phyloP scores from a whole-genome alignment of 306 rosid species.

The Malus fusca region DNA sequence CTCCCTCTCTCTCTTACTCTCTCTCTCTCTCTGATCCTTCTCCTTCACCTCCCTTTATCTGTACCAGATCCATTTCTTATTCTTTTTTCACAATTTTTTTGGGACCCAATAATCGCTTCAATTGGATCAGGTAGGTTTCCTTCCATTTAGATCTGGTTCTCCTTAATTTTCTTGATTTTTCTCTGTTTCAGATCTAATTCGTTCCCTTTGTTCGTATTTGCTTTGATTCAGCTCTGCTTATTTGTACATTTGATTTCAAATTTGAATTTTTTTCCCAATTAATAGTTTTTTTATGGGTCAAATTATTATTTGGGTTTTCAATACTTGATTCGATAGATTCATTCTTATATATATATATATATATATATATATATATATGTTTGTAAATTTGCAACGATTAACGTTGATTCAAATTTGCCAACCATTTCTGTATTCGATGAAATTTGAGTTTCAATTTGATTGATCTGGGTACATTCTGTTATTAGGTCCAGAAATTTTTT shows the following conservation, averaged over 20 bases:
- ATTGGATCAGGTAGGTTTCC: background rate
- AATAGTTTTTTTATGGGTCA: background rate
- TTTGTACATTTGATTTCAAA: background rate
- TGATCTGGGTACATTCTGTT: background rate
- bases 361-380: background rate
- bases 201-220: background rate
- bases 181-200: slow-evolving; percentile 24
- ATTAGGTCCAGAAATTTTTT: background rate
- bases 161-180: background rate
- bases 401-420: background rate
- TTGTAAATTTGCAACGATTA: background rate
- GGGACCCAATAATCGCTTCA: background rate
- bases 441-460: background rate
- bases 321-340: background rate
- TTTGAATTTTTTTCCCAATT: background rate
- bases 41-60: background rate
- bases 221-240: background rate
- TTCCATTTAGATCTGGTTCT: slow-evolving; percentile 31
- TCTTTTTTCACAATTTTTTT: background rate
- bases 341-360: background rate
- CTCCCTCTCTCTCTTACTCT: background rate
- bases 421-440: background rate
- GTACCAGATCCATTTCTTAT: slow-evolving; percentile 3
- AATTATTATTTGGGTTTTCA: background rate
- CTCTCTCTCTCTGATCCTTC: background rate